phyloP scores from a whole-genome alignment of 225 moss, liverwort and hornwort genomes.

The Polytrichum formosum region DNA sequence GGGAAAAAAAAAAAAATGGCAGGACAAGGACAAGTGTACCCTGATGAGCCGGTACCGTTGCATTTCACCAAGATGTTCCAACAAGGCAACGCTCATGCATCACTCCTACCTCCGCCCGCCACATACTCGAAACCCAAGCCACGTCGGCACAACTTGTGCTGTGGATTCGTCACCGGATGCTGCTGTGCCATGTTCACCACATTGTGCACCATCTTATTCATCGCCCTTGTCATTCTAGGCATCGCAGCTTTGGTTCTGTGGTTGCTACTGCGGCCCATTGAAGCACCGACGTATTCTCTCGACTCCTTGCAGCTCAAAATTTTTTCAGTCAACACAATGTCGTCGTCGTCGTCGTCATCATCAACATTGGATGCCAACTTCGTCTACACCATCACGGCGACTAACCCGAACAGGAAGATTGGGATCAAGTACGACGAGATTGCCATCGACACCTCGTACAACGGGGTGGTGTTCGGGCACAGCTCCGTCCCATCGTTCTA shows the following conservation, averaged over 20 bases:
- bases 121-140: constrained; percentile 3
- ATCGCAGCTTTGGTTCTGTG: constrained; percentile 16
- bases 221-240: background rate
- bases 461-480: constrained; percentile 37
- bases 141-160: background rate
- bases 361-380: constrained; percentile 24
- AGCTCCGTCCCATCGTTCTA: constrained; percentile 38
- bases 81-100: background rate
- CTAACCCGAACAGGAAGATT: constrained; percentile 49
- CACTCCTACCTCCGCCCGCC: constrained; percentile 10
- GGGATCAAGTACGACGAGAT: constrained; percentile 58
- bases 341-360: too few species aligned
- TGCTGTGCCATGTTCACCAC: constrained; percentile 20
- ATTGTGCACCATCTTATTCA: constrained; percentile 16
- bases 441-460: constrained; percentile 34
- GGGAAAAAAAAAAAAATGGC: too few species aligned
- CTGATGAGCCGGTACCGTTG: background rate
- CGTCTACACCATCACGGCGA: constrained; percentile 27
- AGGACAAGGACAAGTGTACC: background rate
- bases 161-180: background rate
- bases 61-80: constrained; percentile 19
- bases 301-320: constrained; percentile 12
- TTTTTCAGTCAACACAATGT: constrained; percentile 1
- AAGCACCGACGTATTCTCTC: constrained; percentile 14
- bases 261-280: constrained; percentile 27